Base-by-base conservation (phyloP, 164 flowering plant genomes). In the Umbilicus rupestris region DNA sequence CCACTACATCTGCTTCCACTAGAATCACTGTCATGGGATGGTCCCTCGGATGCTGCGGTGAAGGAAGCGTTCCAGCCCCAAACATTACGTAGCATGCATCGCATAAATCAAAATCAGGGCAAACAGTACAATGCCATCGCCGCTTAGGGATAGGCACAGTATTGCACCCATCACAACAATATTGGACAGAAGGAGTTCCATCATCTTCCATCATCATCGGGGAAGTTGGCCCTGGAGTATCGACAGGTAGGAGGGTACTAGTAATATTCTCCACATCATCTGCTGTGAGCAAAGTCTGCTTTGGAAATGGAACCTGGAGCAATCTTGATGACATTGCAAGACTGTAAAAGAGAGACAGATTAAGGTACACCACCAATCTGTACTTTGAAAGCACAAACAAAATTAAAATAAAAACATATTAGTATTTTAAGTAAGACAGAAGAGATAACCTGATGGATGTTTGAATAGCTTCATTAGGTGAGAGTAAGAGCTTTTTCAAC, bases 101-200 rank as follows among this genome's bases (percentile, higher is more conserved):
- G 69, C 99, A 95, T 76, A 95, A 78, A 81, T 95, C 99, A 84
- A 95, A 95, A 80, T 95, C 99, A 69, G 99, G 97, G 77, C 99
- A 95, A 64, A 92, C 75, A 20, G 90, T 85, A 72, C 99, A 94
- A 76, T 94, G 99, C 99, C 99, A 94, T 76, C 99, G 79, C 62
- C 92, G 78, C 66, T 97, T 77, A 49, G 86, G 90, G 73, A 95
- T 95, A 17, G 99, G 99, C 73, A 95, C 99, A 22, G 97, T 95
- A 46, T 96, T 82, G 84, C 99, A 95, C 47, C 99, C 99, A 83
- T 95, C 99, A 80, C 99, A 95, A 70, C 98, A 88, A 70, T 88
- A 95, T 62, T 95, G 99, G 42, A 95, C 98, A 57, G 99, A 92
- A 69, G 99, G 92, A 41, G 96, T 82, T 19, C 84, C 80, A 44